Evolutionary conservation across 2,329 filamentous ascomycete genomes (phyloP), one percentile per base, ranked within the genome.

Genomic region (Diaporthe sp.): DNA sequence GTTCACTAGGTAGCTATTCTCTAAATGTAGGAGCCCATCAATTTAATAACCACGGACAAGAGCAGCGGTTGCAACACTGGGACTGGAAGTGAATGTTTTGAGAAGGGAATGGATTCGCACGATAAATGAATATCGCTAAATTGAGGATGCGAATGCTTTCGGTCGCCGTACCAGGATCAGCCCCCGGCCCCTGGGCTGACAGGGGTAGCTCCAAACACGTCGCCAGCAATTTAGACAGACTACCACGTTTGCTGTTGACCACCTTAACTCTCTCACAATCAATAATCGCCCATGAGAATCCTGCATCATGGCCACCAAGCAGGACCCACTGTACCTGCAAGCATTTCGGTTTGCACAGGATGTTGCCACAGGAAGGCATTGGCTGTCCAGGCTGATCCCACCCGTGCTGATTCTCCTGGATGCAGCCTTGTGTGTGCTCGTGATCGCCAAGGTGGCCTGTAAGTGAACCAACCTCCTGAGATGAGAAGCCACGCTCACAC

Each of bases 381-480:
- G 81, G 15, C 84, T 91, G 65, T 89, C 90, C 10, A 84, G 82
- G 76, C 81, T 88, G 53, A 80, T 92, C 39, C 86, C 92, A 8
- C 89, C 92, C 0, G 85, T 92, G 4, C 87, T 98, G 8, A 87
- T 97, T 78, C 82, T 93, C 44, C 87, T 90, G 72, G 96, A 98
- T 82, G 92, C 91, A 10, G 84, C 90, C 25, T 89, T 98, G 31
- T 97, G 94, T 83, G 89, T 86, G 22, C 82, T 94, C 46, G 89
- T 98, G 78, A 94, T 98, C 78, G 92, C 91, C 89, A 96, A 92
- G 83, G 89, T 98, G 75, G 92, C 95, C 55, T 98, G 95, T 98
- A 87, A 86, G 93, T 82, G 73, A 55, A 49, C 34, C 22, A 55
- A 49, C 34, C 17, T 2, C 19, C 31, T 31, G 68, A 44, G 28